Evolutionary conservation across 177 flowering plant species (phyloP).

Genomic region (Telopea speciosissima): DNA sequence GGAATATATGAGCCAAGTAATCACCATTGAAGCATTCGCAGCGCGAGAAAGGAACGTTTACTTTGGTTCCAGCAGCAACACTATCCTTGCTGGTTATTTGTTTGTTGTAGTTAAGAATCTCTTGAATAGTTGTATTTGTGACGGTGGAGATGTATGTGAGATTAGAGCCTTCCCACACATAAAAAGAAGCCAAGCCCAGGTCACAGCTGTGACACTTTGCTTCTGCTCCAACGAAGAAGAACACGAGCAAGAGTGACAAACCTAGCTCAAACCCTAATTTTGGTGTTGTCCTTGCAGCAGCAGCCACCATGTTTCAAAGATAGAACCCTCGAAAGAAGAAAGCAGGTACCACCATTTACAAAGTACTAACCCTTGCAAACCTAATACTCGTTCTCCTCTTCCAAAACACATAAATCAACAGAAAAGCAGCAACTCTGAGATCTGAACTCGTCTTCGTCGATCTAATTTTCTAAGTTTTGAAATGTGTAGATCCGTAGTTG

Average conservation of each 20-base stretch:
- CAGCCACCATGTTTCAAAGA: conserved; percentile 1
- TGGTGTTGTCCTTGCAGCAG: background rate
- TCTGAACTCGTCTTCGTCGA: too few relatives aligned
- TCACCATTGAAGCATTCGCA: conserved; percentile 51
- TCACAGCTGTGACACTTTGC: conserved; percentile 36
- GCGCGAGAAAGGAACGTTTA: conserved; percentile 47
- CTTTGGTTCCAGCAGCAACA: conserved; percentile 20
- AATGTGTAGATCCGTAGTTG: too few relatives aligned
- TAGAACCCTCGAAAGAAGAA: conserved; percentile 1
- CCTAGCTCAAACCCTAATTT: background rate
- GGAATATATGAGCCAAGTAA: conserved; percentile 47
- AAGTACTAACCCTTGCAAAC: too few relatives aligned
- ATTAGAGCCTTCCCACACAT: conserved; percentile 25
- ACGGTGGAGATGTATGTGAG: conserved; percentile 23
- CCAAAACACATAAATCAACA: too few relatives aligned
- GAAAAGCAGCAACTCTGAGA: too few relatives aligned
- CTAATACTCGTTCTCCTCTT: too few relatives aligned
- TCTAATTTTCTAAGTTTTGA: too few relatives aligned
- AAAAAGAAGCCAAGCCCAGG: conserved; percentile 47
- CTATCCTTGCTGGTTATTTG: conserved; percentile 29
- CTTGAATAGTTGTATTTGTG: background rate
- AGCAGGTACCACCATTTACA: too few relatives aligned
- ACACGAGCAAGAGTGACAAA: conserved; percentile 6
- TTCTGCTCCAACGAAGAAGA: conserved; percentile 15
- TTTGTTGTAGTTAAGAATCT: conserved; percentile 32